Evolutionary conservation across 495 filamentous ascomycete genomes (phyloP).

Genomic region (Tuber indicum): DNA sequence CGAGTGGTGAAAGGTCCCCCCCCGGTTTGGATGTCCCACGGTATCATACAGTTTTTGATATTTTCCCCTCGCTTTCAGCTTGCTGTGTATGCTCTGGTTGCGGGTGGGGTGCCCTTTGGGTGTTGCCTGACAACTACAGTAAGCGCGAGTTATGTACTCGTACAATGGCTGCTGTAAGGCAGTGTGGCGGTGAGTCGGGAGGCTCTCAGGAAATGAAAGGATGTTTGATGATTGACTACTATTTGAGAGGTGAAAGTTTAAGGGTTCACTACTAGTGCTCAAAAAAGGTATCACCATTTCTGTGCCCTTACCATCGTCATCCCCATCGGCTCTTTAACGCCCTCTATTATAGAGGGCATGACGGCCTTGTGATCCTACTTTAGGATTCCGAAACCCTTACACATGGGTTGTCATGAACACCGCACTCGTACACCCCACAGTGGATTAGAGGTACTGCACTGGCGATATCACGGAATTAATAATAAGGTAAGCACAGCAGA

Average conservation of each 20-base stretch:
- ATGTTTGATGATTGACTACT: neutral
- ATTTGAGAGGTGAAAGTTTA: neutral
- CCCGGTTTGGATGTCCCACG: neutral
- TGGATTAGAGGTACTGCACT: neutral
- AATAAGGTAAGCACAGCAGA: neutral
- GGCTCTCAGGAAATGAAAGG: neutral
- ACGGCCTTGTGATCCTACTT: neutral
- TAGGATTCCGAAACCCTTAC: neutral
- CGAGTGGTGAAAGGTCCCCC: neutral
- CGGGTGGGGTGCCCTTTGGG: neutral
- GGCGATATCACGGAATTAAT: neutral
- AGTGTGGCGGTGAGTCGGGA: neutral
- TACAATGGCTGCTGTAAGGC: neutral
- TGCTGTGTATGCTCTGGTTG: neutral
- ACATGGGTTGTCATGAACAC: neutral
- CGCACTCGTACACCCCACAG: no score
- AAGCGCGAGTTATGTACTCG: no score
- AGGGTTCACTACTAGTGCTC: no score
- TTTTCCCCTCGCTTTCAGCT: neutral
- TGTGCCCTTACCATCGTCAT: no score
- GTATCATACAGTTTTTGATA: neutral
- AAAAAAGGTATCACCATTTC: no score
- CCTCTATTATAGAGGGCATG: neutral
- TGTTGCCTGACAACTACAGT: no score
- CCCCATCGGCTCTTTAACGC: neutral